These are phyloP conservation scores for Neonectria neomacrospora DNA, from an alignment of 2,329 filamentous ascomycete species.

Conservation along the genomic window DNA sequence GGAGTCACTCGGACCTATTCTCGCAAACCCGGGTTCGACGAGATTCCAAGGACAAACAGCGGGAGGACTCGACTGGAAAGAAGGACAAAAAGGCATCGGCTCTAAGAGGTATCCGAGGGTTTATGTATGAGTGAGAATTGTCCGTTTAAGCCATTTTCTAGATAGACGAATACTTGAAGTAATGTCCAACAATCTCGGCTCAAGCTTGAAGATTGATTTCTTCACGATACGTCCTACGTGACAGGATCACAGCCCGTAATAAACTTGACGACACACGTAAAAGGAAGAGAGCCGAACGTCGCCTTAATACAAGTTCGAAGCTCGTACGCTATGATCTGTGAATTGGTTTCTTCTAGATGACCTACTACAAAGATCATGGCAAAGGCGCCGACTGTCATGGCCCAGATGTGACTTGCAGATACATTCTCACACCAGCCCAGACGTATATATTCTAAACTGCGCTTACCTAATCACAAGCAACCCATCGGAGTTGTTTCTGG, in stretches of 20 bases:
- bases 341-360: too few relatives aligned
- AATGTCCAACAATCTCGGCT: not conserved
- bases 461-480: slow-evolving; percentile 16
- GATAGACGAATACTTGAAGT: slow-evolving; percentile 7
- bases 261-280: too few relatives aligned
- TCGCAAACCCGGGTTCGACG: slow-evolving; percentile 59
- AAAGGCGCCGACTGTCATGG: too few relatives aligned
- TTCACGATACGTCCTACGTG: not conserved
- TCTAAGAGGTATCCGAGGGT: slow-evolving; percentile 56
- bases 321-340: too few relatives aligned
- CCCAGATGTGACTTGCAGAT: too few relatives aligned
- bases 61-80: slow-evolving; percentile 52
- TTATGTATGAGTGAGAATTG: slow-evolving; percentile 45
- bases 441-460: not conserved
- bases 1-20: slow-evolving; percentile 37
- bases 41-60: slow-evolving; percentile 60
- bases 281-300: too few relatives aligned
- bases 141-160: not conserved
- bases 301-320: too few relatives aligned
- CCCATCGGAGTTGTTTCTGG: slow-evolving; percentile 12
- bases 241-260: not conserved
- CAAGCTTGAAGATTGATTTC: not conserved
- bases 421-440: too few relatives aligned
- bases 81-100: slow-evolving; percentile 53
- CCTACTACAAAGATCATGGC: too few relatives aligned